These are phyloP conservation scores for Syzygium aqueum DNA, from an alignment of 345 rosid genomes.

Conservation along the genomic window DNA sequence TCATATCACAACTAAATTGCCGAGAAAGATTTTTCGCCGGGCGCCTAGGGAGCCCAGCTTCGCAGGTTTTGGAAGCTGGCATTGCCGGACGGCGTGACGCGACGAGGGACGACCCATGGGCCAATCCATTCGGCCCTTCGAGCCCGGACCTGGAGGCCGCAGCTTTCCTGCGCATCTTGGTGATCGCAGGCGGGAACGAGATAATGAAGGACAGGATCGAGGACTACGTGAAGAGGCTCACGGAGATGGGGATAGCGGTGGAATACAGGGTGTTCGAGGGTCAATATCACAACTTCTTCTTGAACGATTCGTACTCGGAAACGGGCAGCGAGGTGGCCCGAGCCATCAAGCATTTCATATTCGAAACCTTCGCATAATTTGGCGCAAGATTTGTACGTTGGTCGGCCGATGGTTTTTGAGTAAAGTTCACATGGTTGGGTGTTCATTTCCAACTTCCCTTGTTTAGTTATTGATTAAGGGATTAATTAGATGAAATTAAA, in stretches of 20 bases:
- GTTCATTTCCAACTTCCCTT: not conserved
- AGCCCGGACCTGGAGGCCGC: not conserved
- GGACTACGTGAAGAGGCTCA: not conserved
- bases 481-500: not conserved
- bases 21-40: no score
- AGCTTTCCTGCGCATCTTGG: not conserved
- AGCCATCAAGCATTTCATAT: not conserved
- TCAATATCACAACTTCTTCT: not conserved
- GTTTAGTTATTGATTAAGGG: not conserved
- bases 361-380: not conserved
- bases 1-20: no score
- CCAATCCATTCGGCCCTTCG: slow-evolving; percentile 2
- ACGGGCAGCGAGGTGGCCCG: not conserved
- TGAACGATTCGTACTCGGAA: not conserved
- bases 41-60: no score
- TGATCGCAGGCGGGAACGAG: not conserved
- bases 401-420: not conserved
- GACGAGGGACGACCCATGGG: not conserved
- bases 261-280: not conserved
- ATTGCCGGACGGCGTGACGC: not conserved
- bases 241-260: slow-evolving; percentile 1
- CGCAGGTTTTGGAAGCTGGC: not conserved
- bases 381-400: not conserved
- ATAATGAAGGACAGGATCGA: slow-evolving; percentile 2
- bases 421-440: not conserved